Evolutionary conservation across 805 yeast species (phyloP), one percentile per base, ranked within the genome.

Genomic region (Kregervanrija fluxuum): DNA sequence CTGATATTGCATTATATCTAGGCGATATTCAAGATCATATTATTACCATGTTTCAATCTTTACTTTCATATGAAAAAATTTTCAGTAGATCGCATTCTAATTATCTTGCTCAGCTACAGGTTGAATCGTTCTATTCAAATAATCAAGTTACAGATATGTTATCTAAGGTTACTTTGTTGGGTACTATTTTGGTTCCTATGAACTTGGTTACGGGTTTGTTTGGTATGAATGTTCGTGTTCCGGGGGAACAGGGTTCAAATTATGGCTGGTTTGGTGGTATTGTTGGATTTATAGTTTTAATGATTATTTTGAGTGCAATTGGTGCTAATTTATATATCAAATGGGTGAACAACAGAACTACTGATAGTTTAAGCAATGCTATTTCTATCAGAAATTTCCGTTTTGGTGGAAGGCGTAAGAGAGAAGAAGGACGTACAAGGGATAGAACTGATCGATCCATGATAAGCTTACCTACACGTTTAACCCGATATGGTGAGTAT

Each of bases 21-120:
- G 96, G 96, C 46, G 98, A 90, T 77, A 90, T 90, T 60, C 96
- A 89, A 67, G 97, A 90, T 73, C 98, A 90, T 75, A 85, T 91
- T 57, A 81, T 90, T 47, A 91, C 98, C 13, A 91, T 91, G 97
- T 85, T 80, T 65, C 96, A 89, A 67, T 90, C 88, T 58, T 73
- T 91, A 60, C 65, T 82, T 37, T 85, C 95, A 3, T 90, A 88
- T 60, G 99, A 91, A 61, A 90, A 90, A 73, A 91, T 91, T 56
- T 84, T 91, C 60, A 81, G 95, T 38, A 76, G 97, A 54, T 83
- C 95, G 1, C 97, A 91, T 62, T 75, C 95, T 13, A 91, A 90
- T 58, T 91, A 91, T 62, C 70, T 91, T 61, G 96, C 97, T 0
- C 96, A 89, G 59, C 69, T 91, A 54, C 97, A 90, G 66, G 96